Percentiles rank a stretch among this genome's conserved stretches.
These are phyloP conservation scores for Peronosclerospora sorghi DNA, from an alignment of 352 stramenopile genomes.

Conservation along the genomic window DNA sequence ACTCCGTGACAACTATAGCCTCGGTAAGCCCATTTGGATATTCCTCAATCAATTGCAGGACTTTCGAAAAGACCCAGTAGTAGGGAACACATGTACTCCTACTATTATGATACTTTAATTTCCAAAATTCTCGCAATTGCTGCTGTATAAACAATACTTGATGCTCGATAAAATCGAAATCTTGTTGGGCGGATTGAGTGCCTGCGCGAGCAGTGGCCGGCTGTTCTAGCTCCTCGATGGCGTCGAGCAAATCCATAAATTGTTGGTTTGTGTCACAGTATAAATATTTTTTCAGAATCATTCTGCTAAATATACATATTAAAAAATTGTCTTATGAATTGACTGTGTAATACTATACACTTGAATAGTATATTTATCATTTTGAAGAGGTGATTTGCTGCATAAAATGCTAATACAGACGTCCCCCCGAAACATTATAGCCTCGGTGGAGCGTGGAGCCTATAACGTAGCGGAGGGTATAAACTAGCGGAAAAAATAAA, in stretches of 20 bases:
- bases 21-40: constrained; percentile 64
- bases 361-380: no score
- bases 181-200: not conserved
- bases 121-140: constrained; percentile 31
- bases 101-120: constrained; percentile 14
- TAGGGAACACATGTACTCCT: constrained; percentile 22
- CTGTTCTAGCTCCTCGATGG: constrained; percentile 37
- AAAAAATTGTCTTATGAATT: no score
- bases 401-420: no score
- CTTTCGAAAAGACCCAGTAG: constrained; percentile 45
- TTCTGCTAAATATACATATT: no score
- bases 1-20: constrained; percentile 47
- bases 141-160: constrained; percentile 32
- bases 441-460: no score
- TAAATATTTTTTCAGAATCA: not conserved
- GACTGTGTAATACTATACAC: no score
- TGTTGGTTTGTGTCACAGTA: not conserved
- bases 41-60: constrained; percentile 42
- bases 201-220: not conserved
- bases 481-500: no score
- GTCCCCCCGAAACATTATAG: no score
- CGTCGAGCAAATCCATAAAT: constrained; percentile 50
- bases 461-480: no score
- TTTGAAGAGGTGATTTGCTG: no score
- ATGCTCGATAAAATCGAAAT: constrained; percentile 33